Evolutionary conservation across 78 protist species (phyloP), one percentile per base, ranked within the genome.

Genomic region (Dictyostelium citrinum): DNA sequence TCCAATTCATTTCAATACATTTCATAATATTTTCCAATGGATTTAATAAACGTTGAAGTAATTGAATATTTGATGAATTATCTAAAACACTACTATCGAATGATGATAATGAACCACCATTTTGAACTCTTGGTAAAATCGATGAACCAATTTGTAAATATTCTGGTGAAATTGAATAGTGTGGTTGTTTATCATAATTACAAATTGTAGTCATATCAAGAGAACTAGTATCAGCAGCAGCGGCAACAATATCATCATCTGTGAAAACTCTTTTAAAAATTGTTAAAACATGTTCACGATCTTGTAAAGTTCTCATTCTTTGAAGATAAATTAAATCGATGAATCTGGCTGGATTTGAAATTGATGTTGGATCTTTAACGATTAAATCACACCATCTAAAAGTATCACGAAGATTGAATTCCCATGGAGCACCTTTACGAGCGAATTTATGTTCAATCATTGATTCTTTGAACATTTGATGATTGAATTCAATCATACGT

Each of bases 381-480:
- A 96, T 78, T 39, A 98, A 46, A 11, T 98, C 98, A 75, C 98
- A 95, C 99, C 99, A 99, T 29, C 99, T 93, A 84, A 95, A 78
- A 24, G 99, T 83, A 70, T 99, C 99, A 4, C 99, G 97, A 77
- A 99, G 92, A 97, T 99, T 99, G 98, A 99, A 98, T 95, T 99
- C 99, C 99, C 99, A 99, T 17, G 99, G 99, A 8, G 97, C 90
- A 58, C 99, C 99, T 17, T 43, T 16, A 5, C 90, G 4, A 5
- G 98, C 99, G 39, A 95, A 74, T 45, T 80, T 12, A 22, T 82
- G 20, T 7, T 58, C 71, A 16, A 95, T 72, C 95, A 64, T 97
- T 17, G 97, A 91, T 10, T 81, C 94, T 16, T 84, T 24, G 81
- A 84, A 64, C 37, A 98, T 31, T 6, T 12, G 49, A 11, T 55